Percentiles rank a stretch among this genome's conserved stretches.
Evolutionary conservation across 2,329 filamentous ascomycete genomes (phyloP).

Genomic region (Colletotrichum sp.): DNA sequence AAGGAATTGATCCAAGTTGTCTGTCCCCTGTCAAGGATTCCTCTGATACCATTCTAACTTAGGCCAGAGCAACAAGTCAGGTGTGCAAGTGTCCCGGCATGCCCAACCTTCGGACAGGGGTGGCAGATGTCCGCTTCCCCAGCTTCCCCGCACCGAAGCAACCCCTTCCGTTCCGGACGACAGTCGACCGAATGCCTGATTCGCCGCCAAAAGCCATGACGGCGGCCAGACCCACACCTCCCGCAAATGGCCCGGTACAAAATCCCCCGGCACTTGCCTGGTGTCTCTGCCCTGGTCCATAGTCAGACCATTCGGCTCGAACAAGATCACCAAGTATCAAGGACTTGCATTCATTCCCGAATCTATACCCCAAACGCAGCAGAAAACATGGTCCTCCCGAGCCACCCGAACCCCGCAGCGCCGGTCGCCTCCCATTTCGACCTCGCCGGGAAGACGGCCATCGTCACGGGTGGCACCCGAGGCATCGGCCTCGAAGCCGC

Average conservation of each 20-base stretch:
- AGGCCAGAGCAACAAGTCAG: neutral
- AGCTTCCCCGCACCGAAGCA: conserved; percentile 2
- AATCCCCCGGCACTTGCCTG: neutral
- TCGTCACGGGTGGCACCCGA: conserved; percentile 12
- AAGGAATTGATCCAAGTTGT: neutral
- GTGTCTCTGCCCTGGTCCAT: neutral
- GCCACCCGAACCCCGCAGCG: conserved; percentile 5
- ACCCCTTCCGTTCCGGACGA: neutral
- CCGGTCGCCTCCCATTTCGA: conserved; percentile 11
- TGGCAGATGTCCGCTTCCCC: conserved; percentile 1
- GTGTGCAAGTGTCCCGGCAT: neutral
- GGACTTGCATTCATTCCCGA: neutral
- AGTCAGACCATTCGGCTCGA: neutral
- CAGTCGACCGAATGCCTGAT: neutral
- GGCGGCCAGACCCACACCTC: neutral
- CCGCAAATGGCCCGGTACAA: neutral
- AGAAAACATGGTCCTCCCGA: conserved; percentile 11
- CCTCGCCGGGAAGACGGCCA: conserved; percentile 20
- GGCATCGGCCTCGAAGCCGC: conserved; percentile 13
- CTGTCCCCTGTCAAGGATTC: neutral
- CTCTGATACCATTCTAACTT: too few species aligned
- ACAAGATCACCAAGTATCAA: neutral
- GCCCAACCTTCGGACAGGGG: neutral
- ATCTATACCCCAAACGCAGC: neutral
- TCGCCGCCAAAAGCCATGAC: neutral